Evolutionary conservation across 768 basidiomycete genomes (phyloP), one percentile per base, ranked within the genome.

Genomic region (Xerocomellus chrysenteron): DNA sequence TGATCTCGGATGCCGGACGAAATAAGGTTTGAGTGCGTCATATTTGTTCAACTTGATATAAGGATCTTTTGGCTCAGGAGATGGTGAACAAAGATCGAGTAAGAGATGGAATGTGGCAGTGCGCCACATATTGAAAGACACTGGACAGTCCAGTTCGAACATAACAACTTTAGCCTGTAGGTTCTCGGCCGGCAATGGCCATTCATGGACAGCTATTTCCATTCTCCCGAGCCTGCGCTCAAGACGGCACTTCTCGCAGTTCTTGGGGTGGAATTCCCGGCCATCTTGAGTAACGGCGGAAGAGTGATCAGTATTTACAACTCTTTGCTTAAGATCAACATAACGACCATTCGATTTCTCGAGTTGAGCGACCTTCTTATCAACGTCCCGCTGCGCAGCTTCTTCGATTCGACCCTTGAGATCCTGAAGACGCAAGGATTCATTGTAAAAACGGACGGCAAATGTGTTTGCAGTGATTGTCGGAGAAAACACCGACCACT

Each of bases 101-200:
- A 80, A 57, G 36, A 82, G 60, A 42, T 61, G 60, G 48, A 73
- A 75, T 5, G 80, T 80, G 32, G 68, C 65, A 1, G 63, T 67
- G 48, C 82, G 73, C 81, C 81, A 82, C 51, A 75, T 67, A 6
- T 69, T 62, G 58, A 81, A 78, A 10, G 66, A 55, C 8, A 65
- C 32, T 4, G 81, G 81, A 49, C 73, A 73, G 11, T 60, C 54
- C 2, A 80, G 56, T 55, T 82, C 79, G 49, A 82, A 82, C 2
- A 81, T 63, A 16, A 74, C 68, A 0, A 61, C 61, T 49, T 74
- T 64, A 0, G 71, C 70, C 8, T 53, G 30, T 14, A 62, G n/a
- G 5, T n/a, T 9, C 10, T 60, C 42, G 0, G 54, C 26, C 2
- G 81, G 78, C 26, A 82, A 60, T 0, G 81, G 82, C 80, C 79